These are phyloP conservation scores for Candida patagonica DNA, from an alignment of 805 yeast species.

Conservation along the genomic window DNA sequence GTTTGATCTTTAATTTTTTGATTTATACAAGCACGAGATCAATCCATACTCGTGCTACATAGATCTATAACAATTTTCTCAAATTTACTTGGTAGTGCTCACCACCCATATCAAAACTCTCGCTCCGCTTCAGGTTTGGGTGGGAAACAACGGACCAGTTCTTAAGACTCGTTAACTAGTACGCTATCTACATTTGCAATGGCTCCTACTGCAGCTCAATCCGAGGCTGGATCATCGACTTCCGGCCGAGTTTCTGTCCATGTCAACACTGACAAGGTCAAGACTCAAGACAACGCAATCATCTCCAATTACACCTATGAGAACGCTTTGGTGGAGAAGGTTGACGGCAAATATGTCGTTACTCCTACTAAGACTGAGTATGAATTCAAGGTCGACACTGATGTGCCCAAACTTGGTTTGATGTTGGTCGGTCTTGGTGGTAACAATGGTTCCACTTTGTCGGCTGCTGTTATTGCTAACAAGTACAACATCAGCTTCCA, in stretches of 20 bases:
- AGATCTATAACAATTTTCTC: slow-evolving; percentile 30
- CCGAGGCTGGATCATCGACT: slow-evolving; percentile 23
- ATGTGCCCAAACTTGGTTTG: slow-evolving; percentile 77
- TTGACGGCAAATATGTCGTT: slow-evolving; percentile 48
- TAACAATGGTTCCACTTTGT: slow-evolving; percentile 88
- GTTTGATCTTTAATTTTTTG: too few species aligned
- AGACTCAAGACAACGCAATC: slow-evolving; percentile 40
- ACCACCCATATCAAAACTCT: slow-evolving; percentile 35
- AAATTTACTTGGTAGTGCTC: slow-evolving; percentile 33
- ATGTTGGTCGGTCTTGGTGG: slow-evolving; percentile 94
- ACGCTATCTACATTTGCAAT: neutral
- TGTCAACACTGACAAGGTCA: slow-evolving; percentile 47
- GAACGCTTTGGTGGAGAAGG: slow-evolving; percentile 59
- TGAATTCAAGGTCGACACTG: slow-evolving; percentile 77
- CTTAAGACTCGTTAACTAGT: slow-evolving; percentile 10
- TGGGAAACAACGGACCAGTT: slow-evolving; percentile 28
- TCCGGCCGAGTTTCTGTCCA: slow-evolving; percentile 39
- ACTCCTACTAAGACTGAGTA: slow-evolving; percentile 65
- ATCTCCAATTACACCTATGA: slow-evolving; percentile 58
- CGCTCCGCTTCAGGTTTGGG: slow-evolving; percentile 35
- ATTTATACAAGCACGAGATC: too few species aligned
- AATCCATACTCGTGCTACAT: too few species aligned
- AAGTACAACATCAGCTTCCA: slow-evolving; percentile 68
- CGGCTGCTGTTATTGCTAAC: slow-evolving; percentile 80
- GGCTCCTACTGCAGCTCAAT: slow-evolving; percentile 19